Evolutionary conservation across 225 moss, liverwort and hornwort genomes (phyloP), one percentile per base, ranked within the genome.

Genomic region (Ulota crispa): DNA sequence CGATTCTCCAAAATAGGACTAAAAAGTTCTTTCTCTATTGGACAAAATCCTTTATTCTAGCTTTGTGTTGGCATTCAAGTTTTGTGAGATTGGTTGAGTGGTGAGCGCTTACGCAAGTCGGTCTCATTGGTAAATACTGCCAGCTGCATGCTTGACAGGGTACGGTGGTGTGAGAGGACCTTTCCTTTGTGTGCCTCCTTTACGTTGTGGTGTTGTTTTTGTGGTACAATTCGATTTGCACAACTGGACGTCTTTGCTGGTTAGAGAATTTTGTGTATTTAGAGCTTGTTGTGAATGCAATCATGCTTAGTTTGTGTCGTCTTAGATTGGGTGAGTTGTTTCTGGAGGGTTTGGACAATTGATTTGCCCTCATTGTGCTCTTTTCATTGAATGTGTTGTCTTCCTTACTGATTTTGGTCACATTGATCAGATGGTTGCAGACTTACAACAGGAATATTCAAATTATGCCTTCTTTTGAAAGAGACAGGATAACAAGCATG

Each of bases 141-240:
- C 67, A 77, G 73, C 67, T 70, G 34, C 52, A 37, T 57, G 86
- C 42, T 82, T 74, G 60, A 61, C 61, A 26, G 66, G 60, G 80
- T 83, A 43, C 31, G 76, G 67, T 39, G 53, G 9, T 26, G 18
- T 30, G 39, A 37, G 24, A 27, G 37, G 47, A 41, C 19, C 20
- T 31, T 11, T 42, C 20, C n/a, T 32, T 14, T 45, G 34, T 45
- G 27, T 23, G 24, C 27, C 27, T 21, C 57, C 8, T 41, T 41
- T 31, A 13, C 59, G 18, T 75, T 18, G 59, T 41, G 5, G 23
- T 42, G 50, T 21, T 54, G 47, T 43, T 45, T 47, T 20, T 37
- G 42, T 55, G 15, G 43, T 72, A 60, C 78, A 74, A 62, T 69
- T 69, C 23, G 32, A 73, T 78, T 73, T 36, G 14, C 8, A 8